A percentile compares a stretch with the other conserved stretches of the same genome.
These are phyloP conservation scores for Ophiocordyceps australis DNA, from an alignment of 2,329 filamentous ascomycete species.

Conservation along the genomic window DNA sequence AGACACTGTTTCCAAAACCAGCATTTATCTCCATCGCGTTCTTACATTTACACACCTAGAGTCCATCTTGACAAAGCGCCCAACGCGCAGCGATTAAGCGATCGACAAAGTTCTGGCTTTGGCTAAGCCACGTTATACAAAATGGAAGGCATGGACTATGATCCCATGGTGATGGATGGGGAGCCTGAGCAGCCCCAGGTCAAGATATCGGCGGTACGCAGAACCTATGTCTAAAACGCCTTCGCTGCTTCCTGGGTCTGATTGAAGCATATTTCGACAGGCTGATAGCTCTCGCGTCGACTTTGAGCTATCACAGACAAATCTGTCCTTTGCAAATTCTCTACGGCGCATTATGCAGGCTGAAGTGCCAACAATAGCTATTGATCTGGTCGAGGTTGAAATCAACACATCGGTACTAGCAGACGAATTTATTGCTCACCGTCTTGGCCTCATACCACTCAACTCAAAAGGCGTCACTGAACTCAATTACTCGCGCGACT, in stretches of 20 bases:
- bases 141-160: constrained; percentile 37
- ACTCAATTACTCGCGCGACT: constrained; percentile 79
- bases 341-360: constrained; percentile 80
- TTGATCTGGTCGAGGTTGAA: constrained; percentile 87
- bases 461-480: constrained; percentile 68
- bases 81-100: too few relatives aligned
- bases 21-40: too few relatives aligned
- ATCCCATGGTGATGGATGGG: constrained; percentile 39
- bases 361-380: constrained; percentile 86
- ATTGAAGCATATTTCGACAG: constrained; percentile 23
- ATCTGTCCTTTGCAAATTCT: constrained; percentile 84
- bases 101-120: too few relatives aligned
- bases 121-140: too few relatives aligned
- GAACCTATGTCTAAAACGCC: too few relatives aligned
- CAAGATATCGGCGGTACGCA: constrained; percentile 39
- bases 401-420: constrained; percentile 89
- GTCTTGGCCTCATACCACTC: constrained; percentile 77
- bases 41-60: too few relatives aligned
- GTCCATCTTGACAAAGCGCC: too few relatives aligned
- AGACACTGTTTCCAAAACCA: too few relatives aligned
- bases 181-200: constrained; percentile 36
- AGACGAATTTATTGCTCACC: constrained; percentile 89
- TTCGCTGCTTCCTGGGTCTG: background rate
- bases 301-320: constrained; percentile 79
- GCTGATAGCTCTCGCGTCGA: constrained; percentile 68